Evolutionary conservation across 2,329 filamentous ascomycete genomes (phyloP).

Genomic region (Taxawa tesnikishii): DNA sequence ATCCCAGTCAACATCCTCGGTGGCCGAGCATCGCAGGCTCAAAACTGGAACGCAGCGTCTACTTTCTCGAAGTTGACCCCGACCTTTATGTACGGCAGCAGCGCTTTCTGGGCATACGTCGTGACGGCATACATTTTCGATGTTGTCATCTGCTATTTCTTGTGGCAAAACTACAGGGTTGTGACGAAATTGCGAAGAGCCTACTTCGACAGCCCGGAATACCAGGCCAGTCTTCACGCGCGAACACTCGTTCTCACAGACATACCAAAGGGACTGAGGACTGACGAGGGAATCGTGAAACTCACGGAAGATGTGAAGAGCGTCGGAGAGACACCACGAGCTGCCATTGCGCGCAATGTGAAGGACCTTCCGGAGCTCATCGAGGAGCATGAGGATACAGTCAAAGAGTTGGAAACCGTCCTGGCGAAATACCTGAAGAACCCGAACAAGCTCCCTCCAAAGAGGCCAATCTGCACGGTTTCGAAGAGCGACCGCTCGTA

Average conservation of each 20-base stretch:
- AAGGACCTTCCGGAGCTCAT: slow-evolving; percentile 81
- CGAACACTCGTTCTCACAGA: slow-evolving; percentile 61
- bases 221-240: slow-evolving; percentile 76
- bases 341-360: slow-evolving; percentile 80
- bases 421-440: slow-evolving; percentile 86
- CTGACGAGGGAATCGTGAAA: slow-evolving; percentile 76
- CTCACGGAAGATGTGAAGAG: slow-evolving; percentile 73
- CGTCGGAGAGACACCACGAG: slow-evolving; percentile 64
- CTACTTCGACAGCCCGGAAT: slow-evolving; percentile 79
- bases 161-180: slow-evolving; percentile 83
- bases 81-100: slow-evolving; percentile 31
- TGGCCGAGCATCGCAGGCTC: slow-evolving; percentile 14
- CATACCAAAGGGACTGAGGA: slow-evolving; percentile 62
- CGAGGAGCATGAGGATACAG: slow-evolving; percentile 66
- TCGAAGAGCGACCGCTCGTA: slow-evolving; percentile 67
- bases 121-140: slow-evolving; percentile 54
- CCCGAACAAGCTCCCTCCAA: slow-evolving; percentile 63
- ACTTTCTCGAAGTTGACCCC: slow-evolving; percentile 46
- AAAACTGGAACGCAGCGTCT: slow-evolving; percentile 5
- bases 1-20: slow-evolving; percentile 63
- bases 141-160: slow-evolving; percentile 61
- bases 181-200: slow-evolving; percentile 58
- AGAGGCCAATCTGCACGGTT: slow-evolving; percentile 65
- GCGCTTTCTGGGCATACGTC: slow-evolving; percentile 47
- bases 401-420: slow-evolving; percentile 70